Evolutionary conservation across 768 basidiomycete genomes (phyloP).

Genomic region (Mrakia frigida): DNA sequence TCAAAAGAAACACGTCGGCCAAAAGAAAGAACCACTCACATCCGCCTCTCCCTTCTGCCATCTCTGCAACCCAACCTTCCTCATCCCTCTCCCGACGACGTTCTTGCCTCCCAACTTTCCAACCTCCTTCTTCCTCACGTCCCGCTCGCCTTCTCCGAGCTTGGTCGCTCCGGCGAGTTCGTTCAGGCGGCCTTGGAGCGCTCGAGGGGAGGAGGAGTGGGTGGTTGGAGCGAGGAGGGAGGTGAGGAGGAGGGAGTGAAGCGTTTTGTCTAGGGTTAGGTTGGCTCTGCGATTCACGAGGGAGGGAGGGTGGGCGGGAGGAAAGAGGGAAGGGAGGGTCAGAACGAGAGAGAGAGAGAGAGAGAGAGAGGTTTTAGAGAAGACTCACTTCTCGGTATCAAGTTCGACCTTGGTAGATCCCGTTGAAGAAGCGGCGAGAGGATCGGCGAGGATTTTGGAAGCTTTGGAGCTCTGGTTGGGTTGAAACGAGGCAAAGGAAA

Average conservation of each 20-base stretch:
- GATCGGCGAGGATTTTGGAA: constrained; percentile 39
- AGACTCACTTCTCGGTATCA: background rate
- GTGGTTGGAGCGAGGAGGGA: constrained; percentile 38
- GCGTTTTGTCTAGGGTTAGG: constrained; percentile 42
- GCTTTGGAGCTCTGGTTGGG: constrained; percentile 38
- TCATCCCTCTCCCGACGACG: constrained; percentile 32
- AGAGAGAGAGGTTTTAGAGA: no score
- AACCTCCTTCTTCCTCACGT: constrained; percentile 30
- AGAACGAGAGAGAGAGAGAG: background rate
- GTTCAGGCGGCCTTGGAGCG: constrained; percentile 31
- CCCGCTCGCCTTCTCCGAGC: constrained; percentile 39
- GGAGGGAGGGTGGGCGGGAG: background rate
- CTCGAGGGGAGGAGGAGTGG: constrained; percentile 25
- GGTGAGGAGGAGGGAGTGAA: constrained; percentile 42
- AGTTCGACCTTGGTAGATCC: constrained; percentile 14
- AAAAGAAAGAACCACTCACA: constrained; percentile 30
- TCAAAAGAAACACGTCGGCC: background rate
- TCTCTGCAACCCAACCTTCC: constrained; percentile 38
- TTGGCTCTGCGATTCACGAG: constrained; percentile 36
- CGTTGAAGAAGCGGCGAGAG: background rate
- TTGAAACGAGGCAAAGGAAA: background rate
- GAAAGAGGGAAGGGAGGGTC: background rate
- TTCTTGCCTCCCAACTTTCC: constrained; percentile 39
- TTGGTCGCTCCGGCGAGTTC: constrained; percentile 37
- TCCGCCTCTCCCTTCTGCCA: constrained; percentile 39